Evolutionary conservation across 2,329 filamentous ascomycete species (phyloP), one percentile per base, ranked within the genome.

Genomic region (Colletotrichum tabaci): DNA sequence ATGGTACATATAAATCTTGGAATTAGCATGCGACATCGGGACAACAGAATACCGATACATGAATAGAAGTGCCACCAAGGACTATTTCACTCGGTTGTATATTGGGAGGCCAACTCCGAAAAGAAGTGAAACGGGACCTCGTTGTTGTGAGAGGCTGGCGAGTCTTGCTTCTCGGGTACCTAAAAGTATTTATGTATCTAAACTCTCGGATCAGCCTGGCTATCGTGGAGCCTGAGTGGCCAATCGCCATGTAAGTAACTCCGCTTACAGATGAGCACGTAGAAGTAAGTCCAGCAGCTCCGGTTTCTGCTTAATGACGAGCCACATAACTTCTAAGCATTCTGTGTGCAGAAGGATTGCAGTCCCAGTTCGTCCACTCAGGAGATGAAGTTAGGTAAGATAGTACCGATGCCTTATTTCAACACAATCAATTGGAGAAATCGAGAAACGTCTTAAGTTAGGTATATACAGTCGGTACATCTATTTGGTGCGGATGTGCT

Each of bases 401-500:
- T 4, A 8, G 10, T 35, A 40, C 18, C 2, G 16, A 16, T 21
- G 6, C 9, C 18, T 21, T 40, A 6, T 13, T 42, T 18, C n/a
- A 23, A 21, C 5, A 8, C 9, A 35, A 23, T 23, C 18, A 21
- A 15, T 16, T n/a, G 23, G 35, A 8, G n/a, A 42, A 52, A 42
- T 16, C 3, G 7, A 57, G n/a, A 21, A 40, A 58, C 42, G 35
- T 53, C 47, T 67, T 7, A 7, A 58, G 65, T 67, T 81, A 58
- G 65, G 66, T 81, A 78, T 78, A 74, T 81, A 80, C 77, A 79
- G 52, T 53, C 65, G 69, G 66, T 65, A 70, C 66, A 38, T 82
- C 84, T 91, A 96, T 85, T 96, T 96, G 75, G 93, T 93, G 78
- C 92, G 89, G 81, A 95, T 90, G 79, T 92, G 90, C 89, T 98